Percentiles rank a stretch among this genome's conserved stretches.
Evolutionary conservation across 139 green algal species (phyloP).

Genomic region (Tetratostichococcus sp.): DNA sequence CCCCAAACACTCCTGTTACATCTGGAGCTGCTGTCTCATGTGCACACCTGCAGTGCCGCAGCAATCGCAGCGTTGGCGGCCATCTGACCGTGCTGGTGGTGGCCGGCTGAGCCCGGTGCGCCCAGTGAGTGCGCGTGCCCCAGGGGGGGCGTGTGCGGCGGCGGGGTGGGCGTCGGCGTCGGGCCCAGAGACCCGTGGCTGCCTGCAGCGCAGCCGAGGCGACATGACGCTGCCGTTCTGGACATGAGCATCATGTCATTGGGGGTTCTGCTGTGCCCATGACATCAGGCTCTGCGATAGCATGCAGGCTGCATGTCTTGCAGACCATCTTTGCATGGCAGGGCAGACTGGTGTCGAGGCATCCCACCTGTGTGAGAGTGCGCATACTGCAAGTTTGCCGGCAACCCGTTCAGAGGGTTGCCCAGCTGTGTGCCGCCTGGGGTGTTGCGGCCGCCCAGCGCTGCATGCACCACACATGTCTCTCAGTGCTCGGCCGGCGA

Average conservation of each 20-base stretch:
- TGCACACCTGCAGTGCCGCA: slow-evolving; percentile 5
- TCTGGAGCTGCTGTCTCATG: not conserved
- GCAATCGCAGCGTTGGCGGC: slow-evolving; percentile 22
- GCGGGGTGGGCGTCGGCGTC: slow-evolving; percentile 12
- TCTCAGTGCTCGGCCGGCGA: no score
- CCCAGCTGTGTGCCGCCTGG: not conserved
- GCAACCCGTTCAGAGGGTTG: not conserved
- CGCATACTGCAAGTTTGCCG: not conserved
- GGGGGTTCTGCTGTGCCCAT: no score
- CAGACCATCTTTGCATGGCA: no score
- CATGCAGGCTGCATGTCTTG: not conserved
- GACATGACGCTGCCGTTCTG: no score
- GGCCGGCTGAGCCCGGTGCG: not conserved
- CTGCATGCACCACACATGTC: not conserved
- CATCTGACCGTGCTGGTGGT: slow-evolving; percentile 12
- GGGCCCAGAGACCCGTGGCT: not conserved
- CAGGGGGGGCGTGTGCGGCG: slow-evolving; percentile 8
- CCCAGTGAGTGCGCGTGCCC: not conserved
- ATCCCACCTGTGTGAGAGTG: not conserved
- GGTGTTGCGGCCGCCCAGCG: not conserved
- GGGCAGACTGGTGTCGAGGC: no score
- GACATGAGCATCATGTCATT: no score
- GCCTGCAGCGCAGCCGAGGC: not conserved
- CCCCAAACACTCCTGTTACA: no score
- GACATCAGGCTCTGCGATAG: no score